Conservation (phyloP, 2,329 filamentous ascomycete species). For the Clonostachys rhizophaga region DNA sequence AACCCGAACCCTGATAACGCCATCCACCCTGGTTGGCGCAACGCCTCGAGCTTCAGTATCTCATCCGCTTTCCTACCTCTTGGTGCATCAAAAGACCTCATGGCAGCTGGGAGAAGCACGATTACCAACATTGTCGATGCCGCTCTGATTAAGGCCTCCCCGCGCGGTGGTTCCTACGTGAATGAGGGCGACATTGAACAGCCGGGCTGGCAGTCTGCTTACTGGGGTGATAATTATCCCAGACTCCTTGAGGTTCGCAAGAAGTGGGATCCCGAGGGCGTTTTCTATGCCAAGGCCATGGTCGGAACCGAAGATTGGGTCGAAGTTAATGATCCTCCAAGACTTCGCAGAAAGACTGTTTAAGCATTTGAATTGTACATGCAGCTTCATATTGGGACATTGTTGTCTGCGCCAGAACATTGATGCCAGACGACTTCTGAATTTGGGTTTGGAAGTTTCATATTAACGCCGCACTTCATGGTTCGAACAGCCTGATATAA, state of each 20-base stretch:
- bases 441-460: no score
- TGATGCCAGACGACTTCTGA: no score
- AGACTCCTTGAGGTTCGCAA: conserved; percentile 20
- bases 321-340: no score
- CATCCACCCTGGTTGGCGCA: not conserved
- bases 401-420: no score
- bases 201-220: conserved; percentile 27
- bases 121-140: conserved; percentile 22
- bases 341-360: no score
- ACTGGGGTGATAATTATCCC: conserved; percentile 35
- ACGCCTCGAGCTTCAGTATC: conserved; percentile 4
- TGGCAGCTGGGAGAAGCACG: conserved; percentile 4
- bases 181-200: conserved; percentile 39
- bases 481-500: no score
- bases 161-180: conserved; percentile 30
- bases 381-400: no score
- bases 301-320: conserved; percentile 18
- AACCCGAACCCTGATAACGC: no score
- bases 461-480: no score
- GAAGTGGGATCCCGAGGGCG: no score
- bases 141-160: conserved; percentile 24
- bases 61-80: no score
- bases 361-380: no score
- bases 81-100: conserved; percentile 4
- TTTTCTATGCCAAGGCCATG: conserved; percentile 12